Conservation (phyloP, 192 early-diverging fungal species). For the Rhizophlyctis rosea region DNA sequence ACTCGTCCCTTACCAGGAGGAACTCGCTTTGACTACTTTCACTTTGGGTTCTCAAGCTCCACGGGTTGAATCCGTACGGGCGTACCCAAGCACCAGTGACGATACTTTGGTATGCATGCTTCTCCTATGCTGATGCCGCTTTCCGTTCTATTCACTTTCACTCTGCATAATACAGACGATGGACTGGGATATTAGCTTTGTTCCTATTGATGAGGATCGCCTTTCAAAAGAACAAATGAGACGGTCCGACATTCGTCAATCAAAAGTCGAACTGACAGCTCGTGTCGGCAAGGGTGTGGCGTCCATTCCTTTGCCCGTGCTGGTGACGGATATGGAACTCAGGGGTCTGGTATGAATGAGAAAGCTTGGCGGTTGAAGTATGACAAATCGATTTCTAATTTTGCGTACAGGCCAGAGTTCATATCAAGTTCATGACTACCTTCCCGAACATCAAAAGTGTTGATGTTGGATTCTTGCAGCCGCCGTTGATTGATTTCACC, state of each 20-base stretch:
- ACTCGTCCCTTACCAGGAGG: constrained; percentile 54
- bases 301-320: constrained; percentile 78
- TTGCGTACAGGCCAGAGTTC: constrained; percentile 69
- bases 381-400: too few relatives aligned
- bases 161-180: constrained; percentile 51
- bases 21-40: constrained; percentile 41
- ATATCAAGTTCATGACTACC: constrained; percentile 78
- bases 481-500: constrained; percentile 84
- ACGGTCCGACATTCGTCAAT: constrained; percentile 57
- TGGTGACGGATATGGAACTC: constrained; percentile 84
- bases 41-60: constrained; percentile 48
- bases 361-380: too few relatives aligned
- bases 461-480: constrained; percentile 79
- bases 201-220: constrained; percentile 72
- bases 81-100: constrained; percentile 27
- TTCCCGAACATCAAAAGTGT: constrained; percentile 86
- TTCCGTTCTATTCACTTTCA: neutral
- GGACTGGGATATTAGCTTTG: constrained; percentile 88
- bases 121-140: neutral
- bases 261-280: constrained; percentile 82
- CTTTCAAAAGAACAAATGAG: constrained; percentile 27
- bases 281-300: constrained; percentile 84
- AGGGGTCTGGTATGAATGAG: constrained; percentile 7
- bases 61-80: constrained; percentile 42
- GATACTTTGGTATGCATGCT: constrained; percentile 27